Evolutionary conservation across 768 basidiomycete species (phyloP), one percentile per base, ranked within the genome.

Genomic region (Pleurotus giganteus): DNA sequence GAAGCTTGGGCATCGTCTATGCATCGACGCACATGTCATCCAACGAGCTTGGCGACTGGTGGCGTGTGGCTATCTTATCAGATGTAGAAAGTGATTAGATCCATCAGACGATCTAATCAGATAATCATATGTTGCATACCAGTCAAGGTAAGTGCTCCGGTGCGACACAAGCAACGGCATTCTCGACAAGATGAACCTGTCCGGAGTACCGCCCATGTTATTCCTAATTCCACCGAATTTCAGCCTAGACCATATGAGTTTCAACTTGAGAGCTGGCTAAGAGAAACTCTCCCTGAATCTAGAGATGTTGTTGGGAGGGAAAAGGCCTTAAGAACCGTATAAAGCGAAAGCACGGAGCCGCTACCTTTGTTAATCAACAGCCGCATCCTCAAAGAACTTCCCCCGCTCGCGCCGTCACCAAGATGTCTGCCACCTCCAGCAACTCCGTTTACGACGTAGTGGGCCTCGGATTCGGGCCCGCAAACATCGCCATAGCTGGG

Each of bases 381-480:
- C 15, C 12, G 19, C 21, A 28, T 24, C 6, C n/a, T 47, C 36
- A 32, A 34, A 42, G 17, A 9, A 54, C 54, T 23, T 52, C 51
- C 53, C 43, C 39, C 57, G n/a, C 39, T 41, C 21, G 36, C 32
- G 4, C 26, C 42, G 26, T 56, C 27, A 21, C 37, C 39, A 23
- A 55, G 39, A 65, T 63, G 58, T 46, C 55, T 42, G 58, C 61
- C 50, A 54, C 58, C 12, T 31, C 52, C 3, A 23, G 59, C 12
- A 63, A 67, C 15, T 56, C 51, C 12, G 56, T 71, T 17, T 76
- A 72, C 65, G 80, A 82, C 65, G 59, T 80, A 24, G 68, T 82
- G 52, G 77, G 78, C 43, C 61, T 80, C 13, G 81, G 81, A 2
- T 81, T 81, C 53, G 81, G 81, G 9, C 80, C 80, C 21, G 74